These are phyloP conservation scores for Mycena sp. DNA, from an alignment of 1,284 basidiomycete species.

Conservation along the genomic window DNA sequence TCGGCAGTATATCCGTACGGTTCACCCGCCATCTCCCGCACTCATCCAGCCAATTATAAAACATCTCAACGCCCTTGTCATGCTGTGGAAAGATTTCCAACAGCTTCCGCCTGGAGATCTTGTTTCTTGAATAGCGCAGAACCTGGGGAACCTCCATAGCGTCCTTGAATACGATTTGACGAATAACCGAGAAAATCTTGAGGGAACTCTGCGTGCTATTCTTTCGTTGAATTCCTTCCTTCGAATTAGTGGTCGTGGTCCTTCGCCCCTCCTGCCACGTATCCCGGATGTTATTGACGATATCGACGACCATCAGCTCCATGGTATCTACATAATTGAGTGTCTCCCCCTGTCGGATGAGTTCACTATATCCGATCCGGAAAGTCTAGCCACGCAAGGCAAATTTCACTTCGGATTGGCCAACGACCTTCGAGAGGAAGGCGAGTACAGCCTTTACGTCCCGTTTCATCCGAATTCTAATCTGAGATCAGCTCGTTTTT, in stretches of 20 bases:
- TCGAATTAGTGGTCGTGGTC: neutral
- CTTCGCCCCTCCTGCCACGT: constrained; percentile 4
- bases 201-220: constrained; percentile 4
- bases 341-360: too few species aligned
- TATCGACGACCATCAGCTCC: constrained; percentile 1
- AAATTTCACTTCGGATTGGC: too few species aligned
- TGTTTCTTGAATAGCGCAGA: neutral
- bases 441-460: too few species aligned
- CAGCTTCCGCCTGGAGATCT: constrained; percentile 10
- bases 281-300: neutral
- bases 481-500: too few species aligned
- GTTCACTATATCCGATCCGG: too few species aligned
- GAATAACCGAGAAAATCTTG: constrained; percentile 10
- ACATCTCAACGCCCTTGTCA: constrained; percentile 7
- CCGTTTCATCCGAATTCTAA: too few species aligned
- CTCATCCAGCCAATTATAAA: constrained; percentile 10
- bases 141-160: constrained; percentile 13
- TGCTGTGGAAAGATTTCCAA: constrained; percentile 22
- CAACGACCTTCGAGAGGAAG: too few species aligned
- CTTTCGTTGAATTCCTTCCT: constrained; percentile 5
- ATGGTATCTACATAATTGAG: neutral
- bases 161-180: constrained; percentile 12
- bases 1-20: constrained; percentile 12
- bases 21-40: neutral
- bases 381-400: too few species aligned